These are phyloP conservation scores for Lichtheimia ramosa DNA, from an alignment of 371 early-diverging fungal species.

Conservation along the genomic window DNA sequence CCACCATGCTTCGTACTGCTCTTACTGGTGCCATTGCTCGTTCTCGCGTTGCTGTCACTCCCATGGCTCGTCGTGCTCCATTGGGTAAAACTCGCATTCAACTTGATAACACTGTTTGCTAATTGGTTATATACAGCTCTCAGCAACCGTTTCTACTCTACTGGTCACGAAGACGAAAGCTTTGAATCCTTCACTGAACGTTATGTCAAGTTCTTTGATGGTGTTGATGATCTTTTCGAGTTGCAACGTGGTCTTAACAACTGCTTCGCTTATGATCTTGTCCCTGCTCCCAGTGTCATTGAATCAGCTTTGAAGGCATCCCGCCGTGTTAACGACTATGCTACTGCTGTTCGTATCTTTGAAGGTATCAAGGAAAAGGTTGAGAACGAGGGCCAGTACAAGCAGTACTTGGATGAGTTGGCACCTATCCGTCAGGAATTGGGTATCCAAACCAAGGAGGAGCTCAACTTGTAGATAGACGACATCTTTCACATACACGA, in stretches of 20 bases:
- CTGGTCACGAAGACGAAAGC: constrained; percentile 74
- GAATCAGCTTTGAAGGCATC: constrained; percentile 88
- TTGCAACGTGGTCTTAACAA: constrained; percentile 96
- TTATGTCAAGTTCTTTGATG: constrained; percentile 86
- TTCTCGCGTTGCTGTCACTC: constrained; percentile 27
- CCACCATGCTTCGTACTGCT: constrained; percentile 52
- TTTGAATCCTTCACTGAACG: constrained; percentile 81
- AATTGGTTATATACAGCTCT: constrained; percentile 25
- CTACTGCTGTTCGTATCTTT: constrained; percentile 91
- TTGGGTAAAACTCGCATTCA: constrained; percentile 1
- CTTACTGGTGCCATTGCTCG: constrained; percentile 43
- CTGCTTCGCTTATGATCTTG: constrained; percentile 94
- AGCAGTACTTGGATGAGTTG: constrained; percentile 85
- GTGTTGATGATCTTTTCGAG: constrained; percentile 93
- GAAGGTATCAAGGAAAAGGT: constrained; percentile 93
- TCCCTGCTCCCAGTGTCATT: constrained; percentile 85
- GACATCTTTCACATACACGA: too few relatives aligned
- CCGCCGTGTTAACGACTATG: constrained; percentile 89
- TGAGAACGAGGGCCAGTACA: constrained; percentile 80
- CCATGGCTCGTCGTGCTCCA: constrained; percentile 9
- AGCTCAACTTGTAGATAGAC: constrained; percentile 64
- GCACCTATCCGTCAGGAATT: constrained; percentile 84
- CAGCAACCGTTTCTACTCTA: constrained; percentile 62
- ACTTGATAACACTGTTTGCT: neutral
- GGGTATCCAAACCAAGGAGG: constrained; percentile 86